These are phyloP conservation scores for Datisca glomerata DNA, from an alignment of 306 rosid species.

Conservation along the genomic window DNA sequence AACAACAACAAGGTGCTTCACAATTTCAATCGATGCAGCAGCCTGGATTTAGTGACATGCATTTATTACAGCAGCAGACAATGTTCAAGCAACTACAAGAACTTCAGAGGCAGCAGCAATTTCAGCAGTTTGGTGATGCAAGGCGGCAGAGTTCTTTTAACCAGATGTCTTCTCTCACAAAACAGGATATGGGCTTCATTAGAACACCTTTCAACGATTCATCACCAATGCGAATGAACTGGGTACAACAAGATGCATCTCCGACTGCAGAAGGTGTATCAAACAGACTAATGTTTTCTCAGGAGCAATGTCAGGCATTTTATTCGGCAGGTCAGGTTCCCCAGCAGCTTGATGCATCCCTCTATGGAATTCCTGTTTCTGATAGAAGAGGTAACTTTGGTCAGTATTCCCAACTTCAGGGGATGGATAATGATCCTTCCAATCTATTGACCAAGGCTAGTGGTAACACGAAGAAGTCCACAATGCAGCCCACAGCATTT, in stretches of 20 bases:
- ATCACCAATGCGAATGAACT: constrained; percentile 32
- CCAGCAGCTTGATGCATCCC: constrained; percentile 37
- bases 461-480: constrained; percentile 22
- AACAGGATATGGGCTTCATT: constrained; percentile 32
- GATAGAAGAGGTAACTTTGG: constrained; percentile 23
- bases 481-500: constrained; percentile 21
- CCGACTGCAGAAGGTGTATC: constrained; percentile 25
- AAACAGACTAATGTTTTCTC: constrained; percentile 23
- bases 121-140: constrained; percentile 32
- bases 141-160: constrained; percentile 35
- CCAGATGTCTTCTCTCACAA: constrained; percentile 29
- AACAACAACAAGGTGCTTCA: constrained; percentile 16
- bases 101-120: constrained; percentile 44
- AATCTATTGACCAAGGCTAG: constrained; percentile 27
- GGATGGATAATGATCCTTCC: constrained; percentile 26
- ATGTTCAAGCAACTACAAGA: constrained; percentile 45
- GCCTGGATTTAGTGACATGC: constrained; percentile 38
- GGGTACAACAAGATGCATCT: constrained; percentile 32
- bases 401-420: constrained; percentile 27
- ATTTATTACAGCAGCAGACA: constrained; percentile 35
- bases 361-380: constrained; percentile 30
- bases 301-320: constrained; percentile 32
- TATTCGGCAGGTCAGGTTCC: constrained; percentile 22
- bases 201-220: constrained; percentile 34
- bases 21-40: constrained; percentile 38